Base-by-base conservation (phyloP, 257 asterid genomes). In the Capsicum rhomboideum region DNA sequence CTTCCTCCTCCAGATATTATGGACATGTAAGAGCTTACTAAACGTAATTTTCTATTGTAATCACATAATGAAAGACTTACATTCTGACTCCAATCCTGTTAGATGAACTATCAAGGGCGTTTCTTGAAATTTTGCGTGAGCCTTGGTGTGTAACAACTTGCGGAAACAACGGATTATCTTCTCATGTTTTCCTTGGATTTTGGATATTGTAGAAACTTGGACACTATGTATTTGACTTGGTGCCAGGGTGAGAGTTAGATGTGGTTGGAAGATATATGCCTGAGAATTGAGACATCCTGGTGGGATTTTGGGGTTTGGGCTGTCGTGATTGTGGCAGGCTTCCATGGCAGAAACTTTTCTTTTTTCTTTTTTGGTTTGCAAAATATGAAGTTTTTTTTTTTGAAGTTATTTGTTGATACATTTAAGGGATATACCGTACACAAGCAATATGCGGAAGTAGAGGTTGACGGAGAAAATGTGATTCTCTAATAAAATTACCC, bases 1-100 rank as follows among this genome's bases (percentile, higher is more conserved):
- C 99, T 97, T 90, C 97, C 97, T 67, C 87, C 88, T 28, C 80
- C 95, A 14, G 99, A 95, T 90, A 89, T 95, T 84, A 89, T 90
- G 84, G 97, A 92, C 80, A 87, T 93, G 99, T 97, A 93, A 90
- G 98, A 86, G 71, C 85, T 86, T 71, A 42, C 4, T 84, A 28
- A 16, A 26, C 8, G 4, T 77, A 26, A 49, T 50, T 50, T 77
- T 28, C 82, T 44, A 1, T 49, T 46, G 50, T 77, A 77, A 4
- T 77, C 82, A 50, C 63, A 26, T 77, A 77, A 26, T 50, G 63
- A 50, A 77, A 23, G 44, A 42, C 34, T 17, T 14, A 69, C 34
- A 42, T 82, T 42, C 14, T 77, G 63, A 77, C 26, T 77, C 42
- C n/a, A 26, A 77, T 77, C 63, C 23, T 17, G 46, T 50, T 77